phyloP scores from a whole-genome alignment of 306 rosid species.

The Ochetophila trinervis region DNA sequence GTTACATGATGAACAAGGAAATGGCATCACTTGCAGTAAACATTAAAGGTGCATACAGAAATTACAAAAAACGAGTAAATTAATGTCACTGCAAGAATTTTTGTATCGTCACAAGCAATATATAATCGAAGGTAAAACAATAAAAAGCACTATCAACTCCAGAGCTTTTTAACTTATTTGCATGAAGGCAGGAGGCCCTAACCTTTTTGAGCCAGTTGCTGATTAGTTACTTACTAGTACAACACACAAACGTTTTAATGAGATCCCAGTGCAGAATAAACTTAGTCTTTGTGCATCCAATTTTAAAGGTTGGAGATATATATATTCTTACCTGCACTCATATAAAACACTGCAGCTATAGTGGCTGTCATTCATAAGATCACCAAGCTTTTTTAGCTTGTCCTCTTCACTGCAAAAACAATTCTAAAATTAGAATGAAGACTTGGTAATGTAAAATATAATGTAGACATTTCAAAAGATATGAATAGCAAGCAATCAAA shows the following conservation, averaged over 20 bases:
- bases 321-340: conserved; percentile 84
- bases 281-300: too few species aligned
- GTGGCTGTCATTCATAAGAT: conserved; percentile 95
- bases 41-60: too few species aligned
- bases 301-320: too few species aligned
- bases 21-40: neutral
- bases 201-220: neutral
- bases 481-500: neutral
- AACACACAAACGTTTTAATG: too few species aligned
- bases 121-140: neutral
- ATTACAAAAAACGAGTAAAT: too few species aligned
- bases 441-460: neutral
- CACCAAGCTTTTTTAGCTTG: conserved; percentile 74
- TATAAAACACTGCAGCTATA: conserved; percentile 89
- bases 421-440: neutral
- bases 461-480: neutral
- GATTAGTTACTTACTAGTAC: too few species aligned
- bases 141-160: neutral
- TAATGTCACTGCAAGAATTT: too few species aligned
- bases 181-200: neutral
- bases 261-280: neutral
- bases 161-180: neutral
- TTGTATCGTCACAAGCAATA: too few species aligned
- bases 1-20: conserved; percentile 17
- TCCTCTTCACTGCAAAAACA: conserved; percentile 76